Base-by-base conservation (phyloP, 1,284 basidiomycete genomes). In the Papiliotrema flavescens region DNA sequence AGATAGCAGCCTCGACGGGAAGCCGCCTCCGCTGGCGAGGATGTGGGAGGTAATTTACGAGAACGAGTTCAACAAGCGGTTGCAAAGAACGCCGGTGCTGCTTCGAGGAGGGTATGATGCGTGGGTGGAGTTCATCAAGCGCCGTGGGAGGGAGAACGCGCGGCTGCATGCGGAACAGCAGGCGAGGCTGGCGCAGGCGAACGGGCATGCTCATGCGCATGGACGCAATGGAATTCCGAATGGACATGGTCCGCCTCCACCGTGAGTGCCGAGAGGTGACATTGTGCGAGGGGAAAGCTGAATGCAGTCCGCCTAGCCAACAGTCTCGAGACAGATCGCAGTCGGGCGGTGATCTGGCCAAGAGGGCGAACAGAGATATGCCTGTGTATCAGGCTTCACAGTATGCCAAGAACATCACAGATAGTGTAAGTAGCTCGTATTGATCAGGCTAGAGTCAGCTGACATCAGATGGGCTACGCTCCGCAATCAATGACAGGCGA, bases 21-120 rank as follows among this genome's bases (percentile, higher is more conserved):
- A 11, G 7, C 74, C 78, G 2, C 80, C 82, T 0, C 82, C 87
- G 0, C 74, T 88, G n/a, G 80, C 82, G 1, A 72, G 79, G 13
- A 80, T 94, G 34, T 80, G 85, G 54, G 78, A 81, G 15, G 81
- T 86, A 3, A 88, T 95, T 41, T 86, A 83, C 72, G 87, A 88
- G 63, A 79, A 79, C 26, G 85, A 86, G 23, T 90, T 88, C 67
- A 76, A 79, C 56, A 91, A 88, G 75, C 78, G 82, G 53, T 77
- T 97, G 37, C 85, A 86, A 65, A 81, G 88, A 42, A 83, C 84
- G 60, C 94, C 95, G 0, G 84, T 91, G 69, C 76, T 97, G 57
- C 82, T 98, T 19, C 80, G 88, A 8, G 95, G 95, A 1, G 95
- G 95, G 1, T 80, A 91, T 51, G 83, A 87, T 43, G 87, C 85